Evolutionary conservation across 2,329 filamentous ascomycete species (phyloP), one percentile per base, ranked within the genome.

Genomic region (Colletotrichum sublineola): DNA sequence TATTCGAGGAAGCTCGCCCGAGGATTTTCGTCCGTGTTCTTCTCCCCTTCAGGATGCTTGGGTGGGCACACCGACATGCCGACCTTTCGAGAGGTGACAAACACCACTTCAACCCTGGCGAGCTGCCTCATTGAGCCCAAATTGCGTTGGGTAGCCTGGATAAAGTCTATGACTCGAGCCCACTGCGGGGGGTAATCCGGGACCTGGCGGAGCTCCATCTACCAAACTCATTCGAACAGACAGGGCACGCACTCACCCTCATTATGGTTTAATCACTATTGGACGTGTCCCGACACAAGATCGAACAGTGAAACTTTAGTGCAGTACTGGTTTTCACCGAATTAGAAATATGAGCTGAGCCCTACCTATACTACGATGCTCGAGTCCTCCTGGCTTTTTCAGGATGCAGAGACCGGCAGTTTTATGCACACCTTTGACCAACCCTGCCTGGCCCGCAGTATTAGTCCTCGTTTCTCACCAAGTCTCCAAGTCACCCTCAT

Each of bases 111-210:
- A 53, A 55, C 60, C 66, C 55, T 72, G 69, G n/a, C 69, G 46
- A 60, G 58, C 52, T 70, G 61, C 55, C 60, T 69, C 40, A 56
- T 61, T 64, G 55, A 73, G 60, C 66, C 66, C 55, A 31, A 56
- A 73, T 52, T n/a, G 40, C 50, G 60, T 50, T 56, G 66, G 65
- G 53, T 42, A 46, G 50, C 65, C 62, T 56, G 46, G 46, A 48
- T 48, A 58, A 31, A 44, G 36, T 29, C 52, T 62, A 60, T 72
- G 58, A 72, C 65, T 69, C 69, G 40, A 60, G 62, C 24, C 63
- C 46, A 53, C 69, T 52, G 63, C n/a, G 12, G 40, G 56, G 61
- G 44, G 52, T n/a, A 38, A 38, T 53, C 24, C 29, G 50, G 50
- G 29, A 53, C 14, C 12, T 38, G n/a, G 33, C 61, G 44, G 33